A percentile compares a stretch with the other conserved stretches of the same genome.
Evolutionary conservation across 2,329 filamentous ascomycete species (phyloP).

Genomic region (Diplodia sapinea): DNA sequence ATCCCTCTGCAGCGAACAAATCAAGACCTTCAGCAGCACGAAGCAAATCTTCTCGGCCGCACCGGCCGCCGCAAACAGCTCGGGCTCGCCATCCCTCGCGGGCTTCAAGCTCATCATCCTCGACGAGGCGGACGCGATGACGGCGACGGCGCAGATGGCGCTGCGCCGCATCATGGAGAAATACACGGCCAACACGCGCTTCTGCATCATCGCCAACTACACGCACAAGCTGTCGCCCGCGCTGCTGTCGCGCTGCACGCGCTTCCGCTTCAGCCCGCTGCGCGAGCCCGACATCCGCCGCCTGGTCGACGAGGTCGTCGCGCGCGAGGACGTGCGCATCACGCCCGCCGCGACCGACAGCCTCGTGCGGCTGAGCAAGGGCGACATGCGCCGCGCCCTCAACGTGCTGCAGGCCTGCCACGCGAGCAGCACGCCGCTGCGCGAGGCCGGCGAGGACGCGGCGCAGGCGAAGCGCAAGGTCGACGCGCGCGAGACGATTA

Average conservation of each 20-base stretch:
- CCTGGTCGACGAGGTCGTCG: slow-evolving; percentile 87
- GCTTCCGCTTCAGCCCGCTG: slow-evolving; percentile 92
- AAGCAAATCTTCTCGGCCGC: slow-evolving; percentile 91
- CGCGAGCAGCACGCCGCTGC: slow-evolving; percentile 75
- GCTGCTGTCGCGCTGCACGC: slow-evolving; percentile 87
- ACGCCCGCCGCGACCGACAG: slow-evolving; percentile 79
- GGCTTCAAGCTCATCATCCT: slow-evolving; percentile 95
- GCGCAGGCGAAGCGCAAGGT: slow-evolving; percentile 52
- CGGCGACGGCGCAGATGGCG: slow-evolving; percentile 97
- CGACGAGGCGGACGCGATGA: slow-evolving; percentile 99
- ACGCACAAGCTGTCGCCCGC: slow-evolving; percentile 96
- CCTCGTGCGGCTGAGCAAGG: slow-evolving; percentile 85
- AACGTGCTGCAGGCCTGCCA: slow-evolving; percentile 98
- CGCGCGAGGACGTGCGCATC: slow-evolving; percentile 85
- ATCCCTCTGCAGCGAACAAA: slow-evolving; percentile 69
- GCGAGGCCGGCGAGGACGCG: slow-evolving; percentile 53
- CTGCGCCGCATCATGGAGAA: slow-evolving; percentile 97
- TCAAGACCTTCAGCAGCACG: slow-evolving; percentile 98
- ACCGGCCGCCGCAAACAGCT: slow-evolving; percentile 51
- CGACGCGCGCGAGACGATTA: slow-evolving; percentile 82
- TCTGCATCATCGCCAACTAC: slow-evolving; percentile 99
- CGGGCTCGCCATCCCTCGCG: slow-evolving; percentile 62
- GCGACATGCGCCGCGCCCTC: slow-evolving; percentile 92
- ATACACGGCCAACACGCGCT: slow-evolving; percentile 96
- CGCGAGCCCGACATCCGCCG: slow-evolving; percentile 85